phyloP scores from a whole-genome alignment of 257 asterid genomes.

The Solanum appendiculatum region DNA sequence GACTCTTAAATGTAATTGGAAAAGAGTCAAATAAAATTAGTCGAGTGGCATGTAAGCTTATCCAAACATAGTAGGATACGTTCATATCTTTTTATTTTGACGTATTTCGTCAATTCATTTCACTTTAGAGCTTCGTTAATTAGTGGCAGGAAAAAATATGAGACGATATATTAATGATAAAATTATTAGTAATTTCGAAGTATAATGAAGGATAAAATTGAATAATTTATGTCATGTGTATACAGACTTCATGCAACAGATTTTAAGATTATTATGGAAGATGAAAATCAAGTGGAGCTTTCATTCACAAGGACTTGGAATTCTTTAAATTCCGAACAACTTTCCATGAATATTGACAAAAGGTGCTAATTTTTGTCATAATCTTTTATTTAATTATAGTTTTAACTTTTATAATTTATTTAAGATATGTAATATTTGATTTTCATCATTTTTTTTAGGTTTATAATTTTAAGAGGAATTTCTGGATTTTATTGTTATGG shows the following conservation, averaged over 20 bases:
- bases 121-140: not conserved
- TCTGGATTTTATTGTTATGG: conserved; percentile 68
- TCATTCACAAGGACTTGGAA: conserved; percentile 50
- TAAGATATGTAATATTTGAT: not conserved
- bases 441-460: conserved; percentile 6
- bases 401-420: not conserved
- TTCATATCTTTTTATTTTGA: not conserved
- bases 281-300: conserved; percentile 61
- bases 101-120: not conserved
- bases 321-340: not conserved
- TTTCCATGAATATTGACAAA: conserved; percentile 77
- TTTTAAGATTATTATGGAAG: conserved; percentile 29
- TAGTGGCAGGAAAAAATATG: not conserved
- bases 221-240: not conserved
- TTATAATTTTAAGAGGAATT: conserved; percentile 43
- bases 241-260: conserved; percentile 47
- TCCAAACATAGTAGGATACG: not conserved
- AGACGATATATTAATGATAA: not conserved
- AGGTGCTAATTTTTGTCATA: conserved; percentile 22
- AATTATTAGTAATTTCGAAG: not conserved
- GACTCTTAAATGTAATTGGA: not conserved
- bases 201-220: not conserved
- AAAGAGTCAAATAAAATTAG: not conserved
- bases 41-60: accelerated
- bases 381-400: not conserved